Evolutionary conservation across 1,284 basidiomycete species (phyloP), one percentile per base, ranked within the genome.

Genomic region (Testicularia cyperi): DNA sequence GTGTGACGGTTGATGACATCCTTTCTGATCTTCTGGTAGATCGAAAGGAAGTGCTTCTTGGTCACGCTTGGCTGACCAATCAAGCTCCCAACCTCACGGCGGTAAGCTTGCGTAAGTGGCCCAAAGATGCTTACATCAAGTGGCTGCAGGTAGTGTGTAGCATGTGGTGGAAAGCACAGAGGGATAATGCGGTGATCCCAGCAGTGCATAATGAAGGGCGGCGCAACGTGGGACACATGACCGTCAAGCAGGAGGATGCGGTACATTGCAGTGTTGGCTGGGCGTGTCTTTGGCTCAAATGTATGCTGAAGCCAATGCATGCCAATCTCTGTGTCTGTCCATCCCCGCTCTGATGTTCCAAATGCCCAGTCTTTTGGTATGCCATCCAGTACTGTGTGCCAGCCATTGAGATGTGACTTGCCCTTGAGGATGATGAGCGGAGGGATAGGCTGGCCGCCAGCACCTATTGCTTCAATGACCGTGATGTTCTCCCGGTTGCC

Each of bases 141-240:
- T 25, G 38, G 38, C 19, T 40, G 38, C 2, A 40, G 29, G 12
- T 32, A 16, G n/a, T 40, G 38, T 3, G 38, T 40, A 15, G 38
- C 29, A 30, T 40, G 38, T 13, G 38, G 29, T 6, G 38, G 38
- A 21, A 40, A 23, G 22, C 29, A 32, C 21, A 32, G 25, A 8
- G 19, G 22, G 20, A 40, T 26, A 10, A 40, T 40, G 14, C 20
- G 13, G 14, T 19, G 9, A 8, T 32, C 7, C 16, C 16, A 9
- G 18, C 18, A 16, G 12, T 12, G 10, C 20, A 22, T 19, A 9
- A 28, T n/a, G n/a, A 39, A 39, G 12, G 29, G 20, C 5, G 31
- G 13, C 8, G 4, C 31, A 6, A 31, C 18, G 24, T 39, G 38
- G 2, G 27, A 39, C 13, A 13, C 19, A 16, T 39, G 38, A n/a